phyloP scores from a whole-genome alignment of 495 filamentous ascomycete genomes.

The Penicillium turbatum region DNA sequence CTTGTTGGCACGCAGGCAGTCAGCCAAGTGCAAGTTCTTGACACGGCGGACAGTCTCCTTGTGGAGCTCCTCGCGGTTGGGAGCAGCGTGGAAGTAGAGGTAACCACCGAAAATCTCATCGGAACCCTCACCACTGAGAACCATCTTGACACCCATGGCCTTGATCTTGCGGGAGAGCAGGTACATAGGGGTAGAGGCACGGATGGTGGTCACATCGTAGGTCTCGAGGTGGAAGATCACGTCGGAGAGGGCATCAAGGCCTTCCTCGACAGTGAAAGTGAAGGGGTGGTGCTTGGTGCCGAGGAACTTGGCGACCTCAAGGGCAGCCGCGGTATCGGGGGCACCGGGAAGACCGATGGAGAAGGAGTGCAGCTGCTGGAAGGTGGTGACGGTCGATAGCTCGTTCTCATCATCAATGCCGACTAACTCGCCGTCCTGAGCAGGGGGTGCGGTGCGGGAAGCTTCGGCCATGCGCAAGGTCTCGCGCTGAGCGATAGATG shows the following conservation, averaged over 20 bases:
- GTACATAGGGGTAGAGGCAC: conserved; percentile 98
- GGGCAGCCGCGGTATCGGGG: conserved; percentile 83
- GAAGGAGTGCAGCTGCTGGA: conserved; percentile 95
- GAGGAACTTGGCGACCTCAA: conserved; percentile 88
- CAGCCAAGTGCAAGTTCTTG: conserved; percentile 91
- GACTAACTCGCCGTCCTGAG: conserved; percentile 60
- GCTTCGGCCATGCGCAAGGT: conserved; percentile 68
- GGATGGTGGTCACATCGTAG: conserved; percentile 97
- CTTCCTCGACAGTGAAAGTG: conserved; percentile 96
- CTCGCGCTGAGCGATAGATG: conserved; percentile 91
- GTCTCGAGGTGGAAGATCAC: conserved; percentile 98
- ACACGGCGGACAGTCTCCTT: conserved; percentile 86
- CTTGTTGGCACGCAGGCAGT: conserved; percentile 97
- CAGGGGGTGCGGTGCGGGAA: conserved; percentile 27
- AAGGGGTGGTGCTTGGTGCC: conserved; percentile 97
- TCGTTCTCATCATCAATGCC: conserved; percentile 91
- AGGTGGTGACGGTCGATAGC: conserved; percentile 82
- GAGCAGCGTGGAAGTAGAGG: conserved; percentile 95
- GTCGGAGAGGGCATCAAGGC: conserved; percentile 90
- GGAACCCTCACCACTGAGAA: conserved; percentile 89
- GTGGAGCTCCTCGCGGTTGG: conserved; percentile 87
- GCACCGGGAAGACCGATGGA: conserved; percentile 91
- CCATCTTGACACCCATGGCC: conserved; percentile 99
- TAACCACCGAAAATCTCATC: conserved; percentile 99
- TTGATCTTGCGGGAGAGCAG: conserved; percentile 97